phyloP scores from a whole-genome alignment of 352 stramenopile species.

The Phytophthora lateralis region DNA sequence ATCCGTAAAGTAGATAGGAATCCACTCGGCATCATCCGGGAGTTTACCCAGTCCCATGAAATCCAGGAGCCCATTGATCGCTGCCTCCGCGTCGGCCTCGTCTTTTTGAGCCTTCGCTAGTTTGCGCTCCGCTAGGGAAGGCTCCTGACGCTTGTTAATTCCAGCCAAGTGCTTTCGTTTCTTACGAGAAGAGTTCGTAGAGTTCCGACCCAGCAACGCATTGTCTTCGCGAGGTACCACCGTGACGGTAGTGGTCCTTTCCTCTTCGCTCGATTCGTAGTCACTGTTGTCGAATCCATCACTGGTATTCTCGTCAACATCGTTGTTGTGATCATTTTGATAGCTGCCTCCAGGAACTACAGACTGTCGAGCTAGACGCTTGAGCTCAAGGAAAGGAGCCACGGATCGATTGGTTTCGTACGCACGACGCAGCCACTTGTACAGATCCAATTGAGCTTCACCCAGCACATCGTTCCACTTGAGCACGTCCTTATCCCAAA shows the following conservation, averaged over 20 bases:
- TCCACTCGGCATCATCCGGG: conserved; percentile 75
- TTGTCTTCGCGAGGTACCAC: conserved; percentile 41
- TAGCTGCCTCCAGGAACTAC: background rate
- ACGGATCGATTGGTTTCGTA: conserved; percentile 67
- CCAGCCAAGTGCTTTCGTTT: background rate
- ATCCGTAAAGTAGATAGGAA: conserved; percentile 80
- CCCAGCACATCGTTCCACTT: conserved; percentile 93
- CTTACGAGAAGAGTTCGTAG: conserved; percentile 18
- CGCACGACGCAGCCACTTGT: conserved; percentile 75
- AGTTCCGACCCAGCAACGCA: conserved; percentile 28
- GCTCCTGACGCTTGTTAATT: conserved; percentile 18
- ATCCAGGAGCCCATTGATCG: conserved; percentile 65
- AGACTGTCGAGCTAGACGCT: conserved; percentile 28
- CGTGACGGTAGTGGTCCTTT: conserved; percentile 2
- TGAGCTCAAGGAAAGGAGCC: conserved; percentile 69
- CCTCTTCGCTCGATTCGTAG: conserved; percentile 19
- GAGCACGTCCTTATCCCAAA: conserved; percentile 94
- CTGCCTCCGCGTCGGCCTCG: conserved; percentile 57
- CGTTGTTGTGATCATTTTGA: background rate
- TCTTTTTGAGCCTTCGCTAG: conserved; percentile 52
- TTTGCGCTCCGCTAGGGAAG: conserved; percentile 16
- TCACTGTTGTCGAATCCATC: conserved; percentile 19
- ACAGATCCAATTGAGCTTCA: conserved; percentile 85
- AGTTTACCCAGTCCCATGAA: conserved; percentile 80
- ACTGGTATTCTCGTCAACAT: conserved; percentile 1